phyloP scores from a whole-genome alignment of 768 basidiomycete genomes.

The Agaricus subrufescens region DNA sequence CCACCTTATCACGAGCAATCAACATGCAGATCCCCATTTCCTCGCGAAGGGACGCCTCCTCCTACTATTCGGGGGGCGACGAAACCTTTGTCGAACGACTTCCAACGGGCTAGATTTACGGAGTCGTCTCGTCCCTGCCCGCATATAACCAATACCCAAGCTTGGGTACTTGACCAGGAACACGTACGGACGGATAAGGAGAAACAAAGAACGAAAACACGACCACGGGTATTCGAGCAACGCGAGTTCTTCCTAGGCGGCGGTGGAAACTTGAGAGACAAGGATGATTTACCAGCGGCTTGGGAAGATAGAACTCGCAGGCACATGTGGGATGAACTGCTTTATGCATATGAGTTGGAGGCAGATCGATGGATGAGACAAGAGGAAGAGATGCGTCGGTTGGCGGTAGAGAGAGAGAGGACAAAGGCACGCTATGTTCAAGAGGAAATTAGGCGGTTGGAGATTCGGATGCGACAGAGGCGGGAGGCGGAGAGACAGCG shows the following conservation, averaged over 20 bases:
- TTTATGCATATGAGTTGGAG: conserved; percentile 47
- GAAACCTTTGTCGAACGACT: not conserved
- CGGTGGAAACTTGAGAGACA: conserved; percentile 13
- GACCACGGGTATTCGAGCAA: conserved; percentile 63
- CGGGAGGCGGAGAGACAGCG: conserved; percentile 44
- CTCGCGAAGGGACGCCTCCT: conserved; percentile 13
- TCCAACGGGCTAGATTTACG: not conserved
- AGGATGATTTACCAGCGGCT: conserved; percentile 8
- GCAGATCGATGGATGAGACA: conserved; percentile 50
- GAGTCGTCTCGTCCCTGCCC: conserved; percentile 26
- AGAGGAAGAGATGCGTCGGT: conserved; percentile 39
- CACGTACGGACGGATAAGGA: conserved; percentile 35
- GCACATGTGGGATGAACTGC: conserved; percentile 48
- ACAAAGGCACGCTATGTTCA: conserved; percentile 39
- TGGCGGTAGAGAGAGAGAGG: conserved; percentile 41
- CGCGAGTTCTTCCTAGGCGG: conserved; percentile 32
- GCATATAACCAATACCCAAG: conserved; percentile 38
- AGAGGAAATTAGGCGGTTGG: conserved; percentile 52
- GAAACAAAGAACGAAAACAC: conserved; percentile 45
- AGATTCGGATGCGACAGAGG: conserved; percentile 45
- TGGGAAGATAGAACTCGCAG: conserved; percentile 20
- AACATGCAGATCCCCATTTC: conserved; percentile 7
- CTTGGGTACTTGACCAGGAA: conserved; percentile 54
- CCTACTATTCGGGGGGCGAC: conserved; percentile 13
- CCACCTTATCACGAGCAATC: conserved; percentile 7